Percentiles rank a stretch among this genome's conserved stretches.
Evolutionary conservation across 1,284 basidiomycete species (phyloP).

Genomic region (Rhodofomes roseus): DNA sequence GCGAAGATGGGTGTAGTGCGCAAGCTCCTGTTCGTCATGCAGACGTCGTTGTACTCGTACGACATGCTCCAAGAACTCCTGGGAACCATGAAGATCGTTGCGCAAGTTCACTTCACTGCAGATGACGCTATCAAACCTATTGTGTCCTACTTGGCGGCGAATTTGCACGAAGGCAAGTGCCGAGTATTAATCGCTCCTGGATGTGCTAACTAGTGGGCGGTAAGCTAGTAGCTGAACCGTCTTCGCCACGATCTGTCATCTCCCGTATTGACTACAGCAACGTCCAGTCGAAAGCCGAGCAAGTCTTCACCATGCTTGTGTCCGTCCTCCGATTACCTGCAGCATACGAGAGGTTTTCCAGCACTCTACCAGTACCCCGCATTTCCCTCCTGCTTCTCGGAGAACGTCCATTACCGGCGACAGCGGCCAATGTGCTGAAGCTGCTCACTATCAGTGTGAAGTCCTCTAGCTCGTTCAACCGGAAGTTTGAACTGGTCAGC

Average conservation of each 20-base stretch:
- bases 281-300: constrained; percentile 54
- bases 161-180: constrained; percentile 66
- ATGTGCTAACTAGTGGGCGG: constrained; percentile 1
- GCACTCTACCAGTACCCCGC: constrained; percentile 68
- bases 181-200: background rate
- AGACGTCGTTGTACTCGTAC: constrained; percentile 68
- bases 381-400: constrained; percentile 73
- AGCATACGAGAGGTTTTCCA: constrained; percentile 59
- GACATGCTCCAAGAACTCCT: constrained; percentile 55
- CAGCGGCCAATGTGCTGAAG: constrained; percentile 57
- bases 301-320: constrained; percentile 57
- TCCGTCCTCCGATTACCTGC: constrained; percentile 50
- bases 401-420: constrained; percentile 55
- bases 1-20: constrained; percentile 71
- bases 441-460: constrained; percentile 55
- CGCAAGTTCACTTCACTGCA: constrained; percentile 60
- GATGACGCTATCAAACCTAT: constrained; percentile 81
- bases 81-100: constrained; percentile 53
- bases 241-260: constrained; percentile 54
- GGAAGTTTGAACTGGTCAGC: constrained; percentile 73
- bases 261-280: constrained; percentile 49
- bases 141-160: constrained; percentile 82
- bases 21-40: constrained; percentile 77
- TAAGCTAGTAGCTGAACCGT: constrained; percentile 26
- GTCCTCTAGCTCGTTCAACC: constrained; percentile 53